These are phyloP conservation scores for Epichloe bromicola DNA, from an alignment of 2,329 filamentous ascomycete genomes.

Conservation along the genomic window DNA sequence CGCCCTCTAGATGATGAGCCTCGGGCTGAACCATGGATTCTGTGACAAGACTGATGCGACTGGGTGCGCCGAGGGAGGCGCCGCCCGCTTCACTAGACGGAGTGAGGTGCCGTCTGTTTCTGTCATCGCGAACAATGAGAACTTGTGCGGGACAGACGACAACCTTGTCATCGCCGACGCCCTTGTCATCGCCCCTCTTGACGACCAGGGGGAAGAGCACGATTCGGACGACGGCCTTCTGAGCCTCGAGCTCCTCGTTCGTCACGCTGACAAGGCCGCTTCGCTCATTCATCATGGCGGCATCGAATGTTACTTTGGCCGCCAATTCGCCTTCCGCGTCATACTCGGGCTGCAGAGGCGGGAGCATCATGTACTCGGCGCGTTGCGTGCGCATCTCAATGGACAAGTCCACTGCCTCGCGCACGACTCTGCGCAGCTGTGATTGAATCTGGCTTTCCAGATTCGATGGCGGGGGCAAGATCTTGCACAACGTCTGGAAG, in stretches of 20 bases:
- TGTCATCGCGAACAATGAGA: constrained; percentile 50
- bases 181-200: constrained; percentile 84
- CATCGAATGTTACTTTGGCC: constrained; percentile 83
- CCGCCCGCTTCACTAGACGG: constrained; percentile 41
- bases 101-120: constrained; percentile 25
- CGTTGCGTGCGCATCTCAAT: constrained; percentile 96
- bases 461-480: constrained; percentile 76
- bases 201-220: constrained; percentile 90
- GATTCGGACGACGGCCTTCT: constrained; percentile 69
- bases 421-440: constrained; percentile 77
- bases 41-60: constrained; percentile 24
- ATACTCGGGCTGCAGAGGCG: constrained; percentile 87
- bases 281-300: constrained; percentile 87
- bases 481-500: constrained; percentile 66
- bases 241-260: constrained; percentile 69
- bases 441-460: constrained; percentile 69
- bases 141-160: constrained; percentile 94
- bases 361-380: constrained; percentile 97
- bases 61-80: constrained; percentile 26
- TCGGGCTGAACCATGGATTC: constrained; percentile 21
- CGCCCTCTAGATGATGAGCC: constrained; percentile 20
- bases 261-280: constrained; percentile 45
- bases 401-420: constrained; percentile 76
- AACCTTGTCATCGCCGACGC: constrained; percentile 82
- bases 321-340: constrained; percentile 83